These are phyloP conservation scores for Lipomyces japonicus DNA, from an alignment of 805 yeast species.

Conservation along the genomic window DNA sequence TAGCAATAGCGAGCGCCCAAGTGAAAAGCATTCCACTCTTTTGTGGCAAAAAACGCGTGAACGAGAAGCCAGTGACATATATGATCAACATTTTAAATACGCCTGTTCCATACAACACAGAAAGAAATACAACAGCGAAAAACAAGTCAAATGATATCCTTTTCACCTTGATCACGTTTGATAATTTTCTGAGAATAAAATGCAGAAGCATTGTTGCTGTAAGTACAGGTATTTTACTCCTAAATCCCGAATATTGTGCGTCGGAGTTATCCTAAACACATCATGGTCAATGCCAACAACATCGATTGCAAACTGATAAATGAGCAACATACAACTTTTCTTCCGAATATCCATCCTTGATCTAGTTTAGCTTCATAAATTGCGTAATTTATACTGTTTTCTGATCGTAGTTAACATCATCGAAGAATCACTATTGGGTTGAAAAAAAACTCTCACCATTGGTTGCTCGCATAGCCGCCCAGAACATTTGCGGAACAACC, in stretches of 20 bases:
- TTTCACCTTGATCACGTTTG: conserved; percentile 31
- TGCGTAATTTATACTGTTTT: conserved; percentile 68
- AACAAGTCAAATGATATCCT: conserved; percentile 64
- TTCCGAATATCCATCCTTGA: conserved; percentile 85
- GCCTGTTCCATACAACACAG: conserved; percentile 79
- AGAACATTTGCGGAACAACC: conserved; percentile 77
- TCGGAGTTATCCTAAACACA: conserved; percentile 73
- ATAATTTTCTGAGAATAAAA: conserved; percentile 45
- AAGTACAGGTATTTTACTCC: conserved; percentile 70
- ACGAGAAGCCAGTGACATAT: conserved; percentile 49
- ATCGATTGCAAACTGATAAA: background rate
- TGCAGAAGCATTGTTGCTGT: conserved; percentile 56
- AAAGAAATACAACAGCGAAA: conserved; percentile 65
- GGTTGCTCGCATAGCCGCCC: conserved; percentile 77
- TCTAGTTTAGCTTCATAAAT: conserved; percentile 58
- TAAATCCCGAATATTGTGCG: conserved; percentile 78
- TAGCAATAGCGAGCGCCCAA: conserved; percentile 78
- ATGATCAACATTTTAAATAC: conserved; percentile 58
- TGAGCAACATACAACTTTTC: conserved; percentile 52
- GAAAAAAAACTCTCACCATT: conserved; percentile 35
- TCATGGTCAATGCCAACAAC: background rate
- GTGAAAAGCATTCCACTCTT: conserved; percentile 36
- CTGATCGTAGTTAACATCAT: conserved; percentile 32
- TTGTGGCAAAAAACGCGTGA: conserved; percentile 40
- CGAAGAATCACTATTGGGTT: background rate